Base-by-base conservation (phyloP, 208 protist genomes). In the Crithidia brevicula region DNA sequence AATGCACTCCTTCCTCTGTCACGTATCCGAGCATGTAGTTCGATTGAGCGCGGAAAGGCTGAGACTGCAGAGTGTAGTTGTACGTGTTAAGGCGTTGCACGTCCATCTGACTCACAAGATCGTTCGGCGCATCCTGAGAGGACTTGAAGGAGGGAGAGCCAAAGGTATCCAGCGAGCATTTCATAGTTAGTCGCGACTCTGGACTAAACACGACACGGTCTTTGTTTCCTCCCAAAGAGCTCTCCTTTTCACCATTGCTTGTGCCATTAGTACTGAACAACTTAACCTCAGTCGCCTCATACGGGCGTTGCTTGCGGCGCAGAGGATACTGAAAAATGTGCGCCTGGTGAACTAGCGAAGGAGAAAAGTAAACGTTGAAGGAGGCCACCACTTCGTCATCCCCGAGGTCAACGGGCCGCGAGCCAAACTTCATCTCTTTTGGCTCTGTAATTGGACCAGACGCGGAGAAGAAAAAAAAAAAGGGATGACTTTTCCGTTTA, bases 311-410 rank as follows among this genome's bases (percentile, higher is more conserved):
- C 25, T 61, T 79, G 5, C 71, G 58, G 6, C 93, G 79, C 46
- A 95, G 59, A 18, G 93, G 89, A 64, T 91, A 97, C 68, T 96
- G 91, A 58, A 97, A 96, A 45, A 97, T 77, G 49, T 97, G 90
- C 20, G 89, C 47, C 22, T 93, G 77, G 0, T 85, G 67, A 18
- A 77, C 68, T 11, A 92, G 69, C 18, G 77, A 77, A 10, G 85
- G 74, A 9, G 87, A 82, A 34, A 81, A 65, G 61, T 89, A 97
- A 0, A 97, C 86, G 36, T 80, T 87, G 36, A 92, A 95, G 1
- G 85, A 84, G 1, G 81, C 87, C 16, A 97, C 78, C 0, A 97
- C 82, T 28, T 93, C 85, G 56, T 95, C 91, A 42, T 86, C 86
- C 7, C 70, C 74, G 28, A 63, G 50, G 8, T 79, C 65, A 11